These are phyloP conservation scores for Drechslerella dactyloides DNA, from an alignment of 2,329 filamentous ascomycete species.

Conservation along the genomic window DNA sequence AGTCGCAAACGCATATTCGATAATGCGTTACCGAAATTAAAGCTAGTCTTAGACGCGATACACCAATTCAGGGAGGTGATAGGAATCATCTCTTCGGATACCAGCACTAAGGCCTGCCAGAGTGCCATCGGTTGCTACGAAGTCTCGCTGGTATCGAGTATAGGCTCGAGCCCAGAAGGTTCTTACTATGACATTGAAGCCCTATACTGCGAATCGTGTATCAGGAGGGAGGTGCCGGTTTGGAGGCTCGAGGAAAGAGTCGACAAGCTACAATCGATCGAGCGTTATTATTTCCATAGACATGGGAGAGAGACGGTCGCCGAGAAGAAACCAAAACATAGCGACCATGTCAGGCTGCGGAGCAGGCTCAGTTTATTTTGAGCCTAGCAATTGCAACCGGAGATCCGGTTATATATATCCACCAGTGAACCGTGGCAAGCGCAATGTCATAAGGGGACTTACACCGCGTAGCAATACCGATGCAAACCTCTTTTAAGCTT, in stretches of 20 bases:
- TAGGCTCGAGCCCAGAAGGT: constrained; percentile 5
- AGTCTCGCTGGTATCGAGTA: constrained; percentile 13
- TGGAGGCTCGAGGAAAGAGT: constrained; percentile 24
- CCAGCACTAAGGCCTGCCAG: constrained; percentile 6
- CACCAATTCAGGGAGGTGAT: constrained; percentile 9
- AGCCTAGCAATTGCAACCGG: too few species aligned
- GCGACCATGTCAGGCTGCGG: neutral
- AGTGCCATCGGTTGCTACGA: constrained; percentile 8
- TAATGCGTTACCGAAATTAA: neutral
- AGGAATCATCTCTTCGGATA: neutral
- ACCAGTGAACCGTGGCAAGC: too few species aligned
- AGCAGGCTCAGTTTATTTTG: neutral
- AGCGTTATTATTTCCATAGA: neutral
- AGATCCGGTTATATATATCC: too few species aligned
- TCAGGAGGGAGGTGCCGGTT: constrained; percentile 7
- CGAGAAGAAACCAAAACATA: neutral
- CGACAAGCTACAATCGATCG: neutral
- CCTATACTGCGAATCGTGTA: constrained; percentile 22
- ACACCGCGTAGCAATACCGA: too few species aligned
- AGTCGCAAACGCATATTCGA: constrained; percentile 11
- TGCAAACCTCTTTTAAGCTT: too few species aligned
- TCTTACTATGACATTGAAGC: constrained; percentile 21
- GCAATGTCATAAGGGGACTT: too few species aligned
- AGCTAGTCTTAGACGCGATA: constrained; percentile 14
- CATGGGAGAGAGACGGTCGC: neutral